phyloP scores from a whole-genome alignment of 805 yeast species.

The Kuraishia capsulata region DNA sequence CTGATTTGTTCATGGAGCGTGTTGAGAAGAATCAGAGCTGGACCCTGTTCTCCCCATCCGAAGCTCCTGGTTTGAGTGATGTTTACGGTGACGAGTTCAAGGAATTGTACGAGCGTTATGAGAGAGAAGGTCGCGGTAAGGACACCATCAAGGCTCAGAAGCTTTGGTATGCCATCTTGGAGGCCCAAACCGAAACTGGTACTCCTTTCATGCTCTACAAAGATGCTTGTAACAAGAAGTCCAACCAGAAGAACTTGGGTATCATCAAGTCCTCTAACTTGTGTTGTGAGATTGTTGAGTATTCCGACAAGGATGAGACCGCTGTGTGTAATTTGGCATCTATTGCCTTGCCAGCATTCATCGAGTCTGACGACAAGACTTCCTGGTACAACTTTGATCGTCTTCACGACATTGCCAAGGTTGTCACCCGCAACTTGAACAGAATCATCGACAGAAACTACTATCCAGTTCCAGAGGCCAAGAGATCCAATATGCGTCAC shows the following conservation, averaged over 20 bases:
- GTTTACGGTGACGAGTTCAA: conserved; percentile 49
- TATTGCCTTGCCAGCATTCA: conserved; percentile 48
- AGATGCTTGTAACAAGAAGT: conserved; percentile 50
- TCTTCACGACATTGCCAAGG: conserved; percentile 45
- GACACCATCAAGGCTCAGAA: conserved; percentile 47
- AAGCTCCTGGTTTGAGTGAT: conserved; percentile 48
- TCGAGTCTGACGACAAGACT: conserved; percentile 30
- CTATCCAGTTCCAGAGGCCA: conserved; percentile 49
- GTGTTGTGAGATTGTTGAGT: conserved; percentile 58
- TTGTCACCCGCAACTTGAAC: conserved; percentile 45
- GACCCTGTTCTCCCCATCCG: conserved; percentile 53
- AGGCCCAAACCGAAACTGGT: conserved; percentile 59
- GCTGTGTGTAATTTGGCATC: conserved; percentile 59
- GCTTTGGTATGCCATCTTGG: conserved; percentile 51
- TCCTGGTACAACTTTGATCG: conserved; percentile 46
- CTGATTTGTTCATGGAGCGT: conserved; percentile 54
- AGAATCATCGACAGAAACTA: conserved; percentile 46
- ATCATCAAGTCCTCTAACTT: conserved; percentile 51
- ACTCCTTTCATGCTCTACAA: conserved; percentile 58
- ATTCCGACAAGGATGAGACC: conserved; percentile 47
- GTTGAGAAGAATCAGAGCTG: conserved; percentile 47
- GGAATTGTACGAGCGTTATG: conserved; percentile 41
- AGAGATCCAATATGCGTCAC: conserved; percentile 43
- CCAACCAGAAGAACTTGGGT: conserved; percentile 55
- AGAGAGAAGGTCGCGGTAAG: conserved; percentile 40